A percentile compares a stretch with the other conserved stretches of the same genome.
Evolutionary conservation across 2,329 filamentous ascomycete genomes (phyloP).

Genomic region (Arthrobotrys entomopaga): DNA sequence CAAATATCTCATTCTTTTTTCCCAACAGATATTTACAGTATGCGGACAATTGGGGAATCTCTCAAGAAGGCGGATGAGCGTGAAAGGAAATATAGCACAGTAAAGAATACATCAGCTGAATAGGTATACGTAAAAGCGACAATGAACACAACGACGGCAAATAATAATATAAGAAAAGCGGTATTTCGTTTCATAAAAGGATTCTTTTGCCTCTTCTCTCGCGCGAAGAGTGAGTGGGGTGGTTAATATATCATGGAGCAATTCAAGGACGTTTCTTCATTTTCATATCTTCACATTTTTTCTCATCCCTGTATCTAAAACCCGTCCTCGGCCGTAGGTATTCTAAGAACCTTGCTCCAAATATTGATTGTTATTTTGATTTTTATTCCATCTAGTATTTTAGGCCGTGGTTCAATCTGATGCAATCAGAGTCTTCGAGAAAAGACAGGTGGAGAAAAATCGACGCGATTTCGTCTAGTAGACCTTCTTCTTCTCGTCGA

Average conservation of each 20-base stretch:
- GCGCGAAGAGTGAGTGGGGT: not conserved
- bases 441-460: conserved; percentile 1
- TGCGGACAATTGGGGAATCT: conserved; percentile 13
- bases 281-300: too few species aligned
- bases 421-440: conserved; percentile 19
- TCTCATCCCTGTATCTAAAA: conserved; percentile 17
- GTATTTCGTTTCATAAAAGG: conserved; percentile 25
- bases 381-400: conserved; percentile 20
- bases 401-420: conserved; percentile 15
- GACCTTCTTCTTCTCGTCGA: conserved; percentile 99
- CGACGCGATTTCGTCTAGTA: conserved; percentile 71
- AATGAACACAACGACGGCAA: conserved; percentile 5
- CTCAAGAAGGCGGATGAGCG: not conserved
- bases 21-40: conserved; percentile 40
- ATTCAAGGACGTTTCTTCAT: conserved; percentile 4
- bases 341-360: conserved; percentile 1
- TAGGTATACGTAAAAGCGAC: conserved; percentile 27
- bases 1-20: conserved; percentile 38
- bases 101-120: conserved; percentile 38
- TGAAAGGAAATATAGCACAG: conserved; percentile 6
- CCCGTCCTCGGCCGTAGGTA: not conserved
- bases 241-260: not conserved
- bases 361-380: not conserved
- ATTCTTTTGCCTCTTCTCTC: conserved; percentile 14
- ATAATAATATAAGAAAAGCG: conserved; percentile 16